Base-by-base conservation (phyloP, 345 rosid species). In the Heritiera fomes region DNA sequence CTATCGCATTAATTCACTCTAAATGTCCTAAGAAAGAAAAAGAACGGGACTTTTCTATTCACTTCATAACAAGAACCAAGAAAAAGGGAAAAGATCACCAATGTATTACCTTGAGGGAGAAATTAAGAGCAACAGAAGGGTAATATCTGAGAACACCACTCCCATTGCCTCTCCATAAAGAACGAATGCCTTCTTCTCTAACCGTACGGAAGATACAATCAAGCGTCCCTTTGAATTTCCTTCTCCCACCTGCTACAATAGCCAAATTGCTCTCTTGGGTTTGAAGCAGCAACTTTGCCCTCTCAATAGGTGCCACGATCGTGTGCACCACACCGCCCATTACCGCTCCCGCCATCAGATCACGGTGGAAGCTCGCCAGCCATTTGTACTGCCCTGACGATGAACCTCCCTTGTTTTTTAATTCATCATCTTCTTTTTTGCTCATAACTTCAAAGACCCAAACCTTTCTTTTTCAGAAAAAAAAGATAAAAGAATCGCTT, bases 121-220 rank as follows among this genome's bases (percentile, higher is more conserved):
- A 96, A 85, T 96, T 96, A 75, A 94, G 95, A 53, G 99, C 98
- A 9, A 94, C 99, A 1, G 99, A 96, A 70, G 99, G 99, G 75
- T 96, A 94, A 86, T 96, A 89, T 20, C 98, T 91, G 67, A 96
- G 89, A 28, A 96, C 97, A 70, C 97, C 89, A 73, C 92, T 96
- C 41, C 97, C 99, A 79, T 96, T 96, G 84, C 99, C 99, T 85
- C 99, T 88, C 99, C 99, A 96, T 3, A 96, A 85, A 49, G 98
- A 96, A 6, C 91, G 81, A 77, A 89, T 73, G 5, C 98, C 98
- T 79, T 96, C 99, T 85, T 96, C 99, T 41, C 86, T 86, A 12
- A 94, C 89, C 0, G 94, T 96, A 18, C 97, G 94, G 81, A 77
- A 83, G 78, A 96, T 92, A 77, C 95, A 91, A 89, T 96, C 99